These are phyloP conservation scores for Gynochthodes officinalis DNA, from an alignment of 257 asterid genomes.

Conservation along the genomic window DNA sequence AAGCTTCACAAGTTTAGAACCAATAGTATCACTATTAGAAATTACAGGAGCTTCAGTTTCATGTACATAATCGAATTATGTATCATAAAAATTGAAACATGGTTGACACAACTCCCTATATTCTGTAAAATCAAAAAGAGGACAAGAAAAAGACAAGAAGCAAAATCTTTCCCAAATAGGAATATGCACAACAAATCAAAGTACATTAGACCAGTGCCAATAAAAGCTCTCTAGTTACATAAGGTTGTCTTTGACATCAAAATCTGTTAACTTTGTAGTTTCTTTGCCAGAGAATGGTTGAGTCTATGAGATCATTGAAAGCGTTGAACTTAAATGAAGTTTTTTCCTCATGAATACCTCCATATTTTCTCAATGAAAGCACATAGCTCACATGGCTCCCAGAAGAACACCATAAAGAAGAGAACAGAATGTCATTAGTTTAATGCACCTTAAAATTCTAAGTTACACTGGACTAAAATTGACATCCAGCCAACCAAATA, in stretches of 20 bases:
- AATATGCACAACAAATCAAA: background rate
- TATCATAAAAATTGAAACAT: background rate
- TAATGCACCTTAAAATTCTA: background rate
- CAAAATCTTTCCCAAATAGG: background rate
- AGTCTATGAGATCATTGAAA: background rate
- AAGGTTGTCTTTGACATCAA: too few relatives aligned
- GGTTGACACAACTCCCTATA: background rate
- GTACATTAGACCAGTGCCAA: background rate
- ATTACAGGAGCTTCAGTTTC: background rate
- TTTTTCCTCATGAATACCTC: background rate
- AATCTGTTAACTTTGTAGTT: background rate
- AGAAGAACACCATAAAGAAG: background rate
- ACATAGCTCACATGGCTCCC: background rate
- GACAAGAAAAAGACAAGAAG: background rate
- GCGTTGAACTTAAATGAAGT: background rate
- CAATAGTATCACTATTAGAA: constrained; percentile 6
- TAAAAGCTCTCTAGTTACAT: too few relatives aligned
- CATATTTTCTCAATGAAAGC: background rate
- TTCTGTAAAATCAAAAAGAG: background rate
- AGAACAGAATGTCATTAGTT: background rate
- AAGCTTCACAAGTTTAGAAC: background rate
- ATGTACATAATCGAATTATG: background rate
- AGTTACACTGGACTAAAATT: background rate
- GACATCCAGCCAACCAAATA: too few relatives aligned
- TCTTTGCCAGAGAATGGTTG: background rate